Base-by-base conservation (phyloP, 164 flowering plant species). In the Hamamelis virginiana region DNA sequence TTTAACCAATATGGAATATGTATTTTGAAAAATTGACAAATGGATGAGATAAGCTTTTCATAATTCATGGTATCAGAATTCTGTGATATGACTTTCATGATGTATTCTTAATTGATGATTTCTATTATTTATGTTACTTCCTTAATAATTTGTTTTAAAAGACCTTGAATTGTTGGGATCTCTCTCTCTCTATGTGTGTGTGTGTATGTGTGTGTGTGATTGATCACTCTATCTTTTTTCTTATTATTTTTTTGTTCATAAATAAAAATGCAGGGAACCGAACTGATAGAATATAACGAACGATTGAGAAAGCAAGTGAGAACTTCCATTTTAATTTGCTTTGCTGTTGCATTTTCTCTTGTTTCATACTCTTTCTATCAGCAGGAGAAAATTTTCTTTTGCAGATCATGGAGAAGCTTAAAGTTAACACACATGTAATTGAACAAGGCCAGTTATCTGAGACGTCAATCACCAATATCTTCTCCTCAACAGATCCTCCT, bases 401-500 rank as follows among this genome's bases (percentile, higher is more conserved):
- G 59, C 55, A 71, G 69, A 47, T 64, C 47, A 48, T 8, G 11
- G 45, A 43, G 1, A 5, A 6, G 21, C 55, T 21, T 51, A 8
- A 51, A 50, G 22, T 50, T 16, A 9, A n/a, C 6, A 41, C n/a
- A 43, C 5, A 47, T 21, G 50, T 1, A 25, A 0, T n/a, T 47
- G 57, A 47, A 48, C 69, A 27, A 71, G 64, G 64, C 22, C 55
- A 64, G 8, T 47, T 90, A 21, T 84, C 87, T 0, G 84, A 76
- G 56, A n/a, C n/a, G n/a, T 74, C 83, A 10, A 47, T 72, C 16
- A 75, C 79, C 58, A 74, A 76, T 23, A 50, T 58, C 19, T 46
- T 69, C 65, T 61, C 59, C 66, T 76, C 83, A 14, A 41, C 48
- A 23, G 77, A 82, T 74, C 85, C 81, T 72, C 81, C 81, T 58